Conservation (phyloP, 2,329 filamentous ascomycete genomes). For the Diaporthe longicolla region DNA sequence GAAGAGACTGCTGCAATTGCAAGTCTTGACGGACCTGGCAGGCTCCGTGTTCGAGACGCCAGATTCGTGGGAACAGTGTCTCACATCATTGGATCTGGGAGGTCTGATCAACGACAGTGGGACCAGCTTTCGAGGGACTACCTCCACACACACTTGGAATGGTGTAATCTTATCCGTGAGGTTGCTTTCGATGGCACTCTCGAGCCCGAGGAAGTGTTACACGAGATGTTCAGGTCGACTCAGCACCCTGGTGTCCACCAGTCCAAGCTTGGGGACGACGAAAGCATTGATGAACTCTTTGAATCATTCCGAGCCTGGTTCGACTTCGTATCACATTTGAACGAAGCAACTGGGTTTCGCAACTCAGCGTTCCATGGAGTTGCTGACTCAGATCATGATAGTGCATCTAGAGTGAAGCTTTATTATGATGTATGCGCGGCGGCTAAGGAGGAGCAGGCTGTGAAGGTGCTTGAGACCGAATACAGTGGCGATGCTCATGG, state of each 20-base stretch:
- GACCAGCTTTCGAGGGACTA: background rate
- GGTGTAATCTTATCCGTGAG: background rate
- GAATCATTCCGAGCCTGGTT: background rate
- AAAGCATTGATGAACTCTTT: background rate
- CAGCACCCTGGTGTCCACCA: no score
- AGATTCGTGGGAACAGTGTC: background rate
- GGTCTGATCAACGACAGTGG: background rate
- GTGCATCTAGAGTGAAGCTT: background rate
- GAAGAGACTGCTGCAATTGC: background rate
- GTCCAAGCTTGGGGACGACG: accelerated
- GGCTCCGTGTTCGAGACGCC: background rate
- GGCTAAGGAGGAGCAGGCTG: accelerated
- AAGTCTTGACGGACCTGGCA: background rate
- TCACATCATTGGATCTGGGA: background rate
- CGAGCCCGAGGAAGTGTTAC: background rate
- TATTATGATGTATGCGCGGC: background rate
- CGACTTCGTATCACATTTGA: background rate
- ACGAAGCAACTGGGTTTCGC: no score
- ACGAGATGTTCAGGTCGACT: background rate
- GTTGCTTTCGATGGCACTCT: no score
- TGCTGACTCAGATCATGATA: no score
- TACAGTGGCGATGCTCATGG: background rate
- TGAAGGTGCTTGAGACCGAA: background rate
- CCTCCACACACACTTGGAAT: background rate
- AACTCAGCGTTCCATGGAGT: background rate